phyloP scores from a whole-genome alignment of 768 basidiomycete genomes.

The Psilocybe subaeruginosa region DNA sequence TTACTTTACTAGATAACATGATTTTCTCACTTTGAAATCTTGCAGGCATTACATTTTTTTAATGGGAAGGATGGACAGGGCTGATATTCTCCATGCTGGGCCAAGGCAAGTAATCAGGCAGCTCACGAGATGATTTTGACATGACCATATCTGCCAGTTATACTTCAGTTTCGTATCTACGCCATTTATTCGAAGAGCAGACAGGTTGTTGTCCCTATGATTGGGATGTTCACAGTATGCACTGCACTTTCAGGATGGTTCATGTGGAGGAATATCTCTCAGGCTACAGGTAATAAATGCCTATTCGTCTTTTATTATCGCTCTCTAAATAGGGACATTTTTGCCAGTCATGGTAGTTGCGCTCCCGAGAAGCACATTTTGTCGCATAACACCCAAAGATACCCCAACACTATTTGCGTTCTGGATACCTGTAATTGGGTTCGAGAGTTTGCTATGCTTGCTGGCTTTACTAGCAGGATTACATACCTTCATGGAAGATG shows the following conservation, averaged over 20 bases:
- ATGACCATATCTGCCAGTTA: not conserved
- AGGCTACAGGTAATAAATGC: not conserved
- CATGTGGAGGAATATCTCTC: not conserved
- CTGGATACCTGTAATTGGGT: slow-evolving; percentile 4
- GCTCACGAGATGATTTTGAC: too few species aligned
- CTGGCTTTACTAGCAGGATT: not conserved
- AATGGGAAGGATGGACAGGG: slow-evolving; percentile 11
- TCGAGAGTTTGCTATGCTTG: not conserved
- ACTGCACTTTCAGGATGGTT: not conserved
- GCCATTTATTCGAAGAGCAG: not conserved
- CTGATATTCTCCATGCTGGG: not conserved
- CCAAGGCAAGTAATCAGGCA: not conserved
- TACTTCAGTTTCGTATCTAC: slow-evolving; percentile 5
- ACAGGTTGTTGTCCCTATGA: not conserved
- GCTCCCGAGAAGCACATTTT: not conserved
- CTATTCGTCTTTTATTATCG: not conserved
- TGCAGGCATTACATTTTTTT: not conserved
- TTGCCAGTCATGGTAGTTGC: not conserved
- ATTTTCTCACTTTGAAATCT: not conserved
- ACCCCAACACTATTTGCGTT: not conserved
- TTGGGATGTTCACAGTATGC: not conserved
- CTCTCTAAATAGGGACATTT: not conserved
- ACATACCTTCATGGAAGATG: not conserved
- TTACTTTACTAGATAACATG: too few species aligned
- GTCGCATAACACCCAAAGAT: not conserved